Base-by-base conservation (phyloP, 2,329 filamentous ascomycete genomes). In the Trichoderma afroharzianum region DNA sequence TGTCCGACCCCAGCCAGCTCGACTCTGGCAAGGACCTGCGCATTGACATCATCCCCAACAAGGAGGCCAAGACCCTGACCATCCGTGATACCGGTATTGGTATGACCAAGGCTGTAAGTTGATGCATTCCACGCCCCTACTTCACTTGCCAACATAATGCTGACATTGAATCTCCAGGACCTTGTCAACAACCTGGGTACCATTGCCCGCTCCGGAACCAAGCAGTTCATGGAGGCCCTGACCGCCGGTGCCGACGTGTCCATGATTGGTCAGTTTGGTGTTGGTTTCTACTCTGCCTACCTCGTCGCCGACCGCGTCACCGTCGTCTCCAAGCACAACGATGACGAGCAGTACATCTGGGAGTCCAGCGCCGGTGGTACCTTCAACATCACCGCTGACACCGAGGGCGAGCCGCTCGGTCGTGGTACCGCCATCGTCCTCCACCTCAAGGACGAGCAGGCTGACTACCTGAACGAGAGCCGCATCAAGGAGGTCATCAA, bases 401-500 rank as follows among this genome's bases (percentile, higher is more conserved):
- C 93, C 76, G 94, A 97, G 81, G 93, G 95, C 78, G 92, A 95
- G 88, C 91, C 88, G 77, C 89, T 99, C 76, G 95, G 95, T 83
- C 95, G 96, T 80, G 96, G 96, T 83, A 97, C 94, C 84, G 95
- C 97, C 91, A 97, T 99, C 83, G 91, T 98, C 85, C 94, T 99
- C 74, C 93, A 98, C 89, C 89, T 99, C 81, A 99, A 99, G 93
- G 96, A 99, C 79, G 96, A 99, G 91, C 96, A 99, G 90, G 88
- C 88, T 76, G 96, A 98, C 85, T 99, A 97, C 91, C 89, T 98
- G 78, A 97, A 98, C 86, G 96, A 99, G 92, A 89, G 89, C 89
- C 96, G 95, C 90, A 92, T 99, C 89, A 99, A 99, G 93, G 96
- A 99, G 90, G 95, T 99, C 77, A 95, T 99, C 89, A 98, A 98